Evolutionary conservation across 768 basidiomycete species (phyloP).

Genomic region (Tremella mesenterica): DNA sequence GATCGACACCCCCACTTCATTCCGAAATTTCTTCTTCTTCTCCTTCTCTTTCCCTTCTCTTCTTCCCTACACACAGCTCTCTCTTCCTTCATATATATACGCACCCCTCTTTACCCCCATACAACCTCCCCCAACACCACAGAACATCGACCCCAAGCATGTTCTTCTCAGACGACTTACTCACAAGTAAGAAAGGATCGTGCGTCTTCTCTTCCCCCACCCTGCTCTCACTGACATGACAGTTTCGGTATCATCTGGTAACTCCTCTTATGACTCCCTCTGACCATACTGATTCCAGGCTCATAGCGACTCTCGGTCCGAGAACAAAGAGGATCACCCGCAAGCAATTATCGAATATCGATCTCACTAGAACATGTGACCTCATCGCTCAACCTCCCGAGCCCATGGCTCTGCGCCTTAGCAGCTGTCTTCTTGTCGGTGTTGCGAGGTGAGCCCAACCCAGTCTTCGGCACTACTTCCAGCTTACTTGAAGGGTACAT

Average conservation of each 20-base stretch:
- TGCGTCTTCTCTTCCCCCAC: slow-evolving; percentile 50
- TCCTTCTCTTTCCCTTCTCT: slow-evolving; percentile 3
- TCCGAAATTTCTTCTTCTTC: not conserved
- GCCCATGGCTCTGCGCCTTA: slow-evolving; percentile 74
- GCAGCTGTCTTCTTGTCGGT: slow-evolving; percentile 81
- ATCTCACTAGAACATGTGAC: slow-evolving; percentile 70
- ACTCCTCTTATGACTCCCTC: slow-evolving; percentile 3
- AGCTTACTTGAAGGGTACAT: slow-evolving; percentile 24
- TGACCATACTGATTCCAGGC: slow-evolving; percentile 60
- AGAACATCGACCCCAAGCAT: too few species aligned
- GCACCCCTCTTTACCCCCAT: not conserved
- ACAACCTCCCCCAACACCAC: not conserved
- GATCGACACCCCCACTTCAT: too few species aligned
- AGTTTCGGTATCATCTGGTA: slow-evolving; percentile 39
- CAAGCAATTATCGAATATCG: slow-evolving; percentile 72
- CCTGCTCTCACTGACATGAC: slow-evolving; percentile 4
- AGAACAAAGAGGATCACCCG: slow-evolving; percentile 76
- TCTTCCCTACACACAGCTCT: not conserved
- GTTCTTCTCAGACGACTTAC: slow-evolving; percentile 79
- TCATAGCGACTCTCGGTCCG: slow-evolving; percentile 82
- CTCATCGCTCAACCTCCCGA: slow-evolving; percentile 75
- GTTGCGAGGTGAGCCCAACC: slow-evolving; percentile 61
- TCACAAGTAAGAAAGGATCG: slow-evolving; percentile 73
- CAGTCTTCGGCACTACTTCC: not conserved
- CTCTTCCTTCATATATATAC: not conserved